Conservation (phyloP, 352 stramenopile species). For the Phytophthora pinifolia region DNA sequence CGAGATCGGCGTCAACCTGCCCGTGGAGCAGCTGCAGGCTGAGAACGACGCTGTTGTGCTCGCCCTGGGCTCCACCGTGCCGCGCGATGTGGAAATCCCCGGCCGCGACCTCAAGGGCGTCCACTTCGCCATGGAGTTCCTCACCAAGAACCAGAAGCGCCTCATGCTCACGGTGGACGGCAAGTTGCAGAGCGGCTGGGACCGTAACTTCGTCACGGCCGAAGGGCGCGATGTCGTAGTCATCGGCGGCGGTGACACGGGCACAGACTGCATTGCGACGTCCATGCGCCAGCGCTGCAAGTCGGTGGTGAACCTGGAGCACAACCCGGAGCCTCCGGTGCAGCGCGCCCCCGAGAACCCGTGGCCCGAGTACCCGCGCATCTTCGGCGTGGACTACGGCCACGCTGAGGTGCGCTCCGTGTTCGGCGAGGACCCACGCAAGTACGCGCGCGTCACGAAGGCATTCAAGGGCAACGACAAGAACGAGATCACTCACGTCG, state of each 20-base stretch:
- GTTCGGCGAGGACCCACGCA: slow-evolving; percentile 91
- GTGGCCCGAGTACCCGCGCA: slow-evolving; percentile 97
- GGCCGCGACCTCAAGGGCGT: slow-evolving; percentile 93
- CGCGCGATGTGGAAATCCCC: slow-evolving; percentile 90
- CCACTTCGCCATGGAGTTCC: slow-evolving; percentile 97
- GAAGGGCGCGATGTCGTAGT: slow-evolving; percentile 98
- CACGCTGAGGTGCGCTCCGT: slow-evolving; percentile 94
- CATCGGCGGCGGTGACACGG: slow-evolving; percentile 96
- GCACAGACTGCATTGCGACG: slow-evolving; percentile 98
- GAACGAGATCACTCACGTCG: slow-evolving; percentile 77
- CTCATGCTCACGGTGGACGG: slow-evolving; percentile 95
- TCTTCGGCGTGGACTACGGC: slow-evolving; percentile 98
- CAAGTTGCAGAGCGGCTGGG: slow-evolving; percentile 95
- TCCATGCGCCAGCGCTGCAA: slow-evolving; percentile 97
- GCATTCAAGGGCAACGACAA: slow-evolving; percentile 77
- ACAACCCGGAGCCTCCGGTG: slow-evolving; percentile 92
- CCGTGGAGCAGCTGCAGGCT: slow-evolving; percentile 66
- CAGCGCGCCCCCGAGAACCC: slow-evolving; percentile 93
- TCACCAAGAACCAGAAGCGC: slow-evolving; percentile 98
- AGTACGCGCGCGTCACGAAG: slow-evolving; percentile 79
- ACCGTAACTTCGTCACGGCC: slow-evolving; percentile 94
- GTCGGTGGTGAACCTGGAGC: slow-evolving; percentile 96
- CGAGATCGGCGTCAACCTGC: slow-evolving; percentile 89
- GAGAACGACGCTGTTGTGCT: slow-evolving; percentile 94
- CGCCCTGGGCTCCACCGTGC: slow-evolving; percentile 94